phyloP scores from a whole-genome alignment of 352 stramenopile species.

The Globisporangium solare region DNA sequence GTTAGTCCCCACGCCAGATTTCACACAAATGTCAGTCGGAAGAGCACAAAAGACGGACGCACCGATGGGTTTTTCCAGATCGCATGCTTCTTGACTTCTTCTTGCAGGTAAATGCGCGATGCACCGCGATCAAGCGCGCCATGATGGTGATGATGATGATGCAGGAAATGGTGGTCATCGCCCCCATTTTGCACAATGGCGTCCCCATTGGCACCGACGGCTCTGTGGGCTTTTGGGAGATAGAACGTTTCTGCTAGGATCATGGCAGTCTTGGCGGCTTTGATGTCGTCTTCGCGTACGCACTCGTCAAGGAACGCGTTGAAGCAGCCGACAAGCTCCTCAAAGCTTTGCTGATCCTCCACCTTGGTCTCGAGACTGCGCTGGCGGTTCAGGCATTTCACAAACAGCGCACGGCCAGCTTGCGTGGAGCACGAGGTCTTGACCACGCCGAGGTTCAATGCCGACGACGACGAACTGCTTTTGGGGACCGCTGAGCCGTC shows the following conservation, averaged over 20 bases:
- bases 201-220: background rate
- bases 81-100: conserved; percentile 77
- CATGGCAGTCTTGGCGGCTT: conserved; percentile 84
- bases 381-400: conserved; percentile 79
- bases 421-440: conserved; percentile 26
- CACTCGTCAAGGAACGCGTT: conserved; percentile 72
- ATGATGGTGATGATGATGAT: conserved; percentile 11
- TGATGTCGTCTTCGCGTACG: conserved; percentile 73
- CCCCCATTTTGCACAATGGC: background rate
- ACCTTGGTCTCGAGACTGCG: conserved; percentile 76
- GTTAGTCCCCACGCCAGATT: background rate
- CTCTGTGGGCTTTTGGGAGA: conserved; percentile 14
- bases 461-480: background rate
- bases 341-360: conserved; percentile 51
- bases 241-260: conserved; percentile 87
- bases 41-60: conserved; percentile 8
- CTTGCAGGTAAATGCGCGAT: conserved; percentile 69
- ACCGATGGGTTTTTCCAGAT: conserved; percentile 83
- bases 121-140: conserved; percentile 27
- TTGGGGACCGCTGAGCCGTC: background rate
- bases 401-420: conserved; percentile 59
- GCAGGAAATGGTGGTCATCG: conserved; percentile 11
- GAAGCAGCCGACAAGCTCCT: conserved; percentile 60
- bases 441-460: conserved; percentile 6
- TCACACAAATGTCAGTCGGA: background rate